Conservation (phyloP, 2,329 filamentous ascomycete genomes). For the Albophoma yamanashiensis region DNA sequence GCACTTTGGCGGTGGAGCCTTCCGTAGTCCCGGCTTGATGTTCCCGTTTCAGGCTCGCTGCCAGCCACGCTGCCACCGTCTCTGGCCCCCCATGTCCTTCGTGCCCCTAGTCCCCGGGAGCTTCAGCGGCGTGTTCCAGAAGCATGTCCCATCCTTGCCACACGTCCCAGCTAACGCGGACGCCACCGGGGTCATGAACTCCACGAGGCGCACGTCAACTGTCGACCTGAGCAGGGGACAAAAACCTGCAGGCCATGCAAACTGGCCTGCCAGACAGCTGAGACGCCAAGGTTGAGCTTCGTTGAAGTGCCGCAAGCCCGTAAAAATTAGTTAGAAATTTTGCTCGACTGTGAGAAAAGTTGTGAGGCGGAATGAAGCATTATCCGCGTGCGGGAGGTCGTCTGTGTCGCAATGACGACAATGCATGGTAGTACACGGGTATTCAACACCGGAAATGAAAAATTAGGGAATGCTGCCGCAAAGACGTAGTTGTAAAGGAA, state of each 20-base stretch:
- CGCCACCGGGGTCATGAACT: not conserved
- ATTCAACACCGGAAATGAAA: not conserved
- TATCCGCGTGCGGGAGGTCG: not conserved
- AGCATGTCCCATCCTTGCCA: not conserved
- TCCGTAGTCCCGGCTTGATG: not conserved
- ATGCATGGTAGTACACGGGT: not conserved
- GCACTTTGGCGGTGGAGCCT: not conserved
- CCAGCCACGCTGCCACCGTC: not conserved
- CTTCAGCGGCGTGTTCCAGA: not conserved
- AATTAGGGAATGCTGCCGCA: not conserved
- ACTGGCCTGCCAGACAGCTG: not conserved
- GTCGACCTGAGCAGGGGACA: not conserved
- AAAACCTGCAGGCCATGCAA: not conserved
- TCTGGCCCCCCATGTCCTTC: not conserved
- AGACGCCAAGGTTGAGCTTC: too few species aligned
- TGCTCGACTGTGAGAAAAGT: not conserved
- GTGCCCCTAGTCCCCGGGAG: not conserved
- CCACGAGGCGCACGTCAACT: not conserved
- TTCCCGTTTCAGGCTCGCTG: slow-evolving; percentile 1
- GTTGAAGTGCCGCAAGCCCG: not conserved
- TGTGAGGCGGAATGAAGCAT: not conserved
- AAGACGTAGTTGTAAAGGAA: not conserved
- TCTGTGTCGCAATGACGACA: not conserved
- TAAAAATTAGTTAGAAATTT: not conserved
- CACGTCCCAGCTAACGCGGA: not conserved